Evolutionary conservation across 2,329 filamentous ascomycete genomes (phyloP).

Genomic region (Cadophora sp.): DNA sequence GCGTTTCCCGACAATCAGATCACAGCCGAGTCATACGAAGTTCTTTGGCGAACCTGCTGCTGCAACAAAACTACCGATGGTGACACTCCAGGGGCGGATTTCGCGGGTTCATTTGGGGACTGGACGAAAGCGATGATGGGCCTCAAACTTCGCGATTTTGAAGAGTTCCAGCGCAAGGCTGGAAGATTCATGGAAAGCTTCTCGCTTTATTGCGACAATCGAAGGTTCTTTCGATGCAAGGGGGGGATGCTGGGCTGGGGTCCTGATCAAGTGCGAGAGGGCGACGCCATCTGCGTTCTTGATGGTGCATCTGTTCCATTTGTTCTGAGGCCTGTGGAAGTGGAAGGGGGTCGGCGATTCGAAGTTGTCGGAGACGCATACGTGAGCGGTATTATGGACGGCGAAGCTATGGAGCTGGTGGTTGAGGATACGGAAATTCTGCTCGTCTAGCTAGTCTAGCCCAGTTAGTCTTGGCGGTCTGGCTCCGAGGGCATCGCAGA

Average conservation of each 20-base stretch:
- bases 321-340: neutral
- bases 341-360: neutral
- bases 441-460: neutral
- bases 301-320: neutral
- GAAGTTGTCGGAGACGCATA: neutral
- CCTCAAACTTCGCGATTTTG: neutral
- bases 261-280: neutral
- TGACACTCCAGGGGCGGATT: neutral
- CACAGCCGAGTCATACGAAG: neutral
- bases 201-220: neutral
- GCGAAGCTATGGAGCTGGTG: neutral
- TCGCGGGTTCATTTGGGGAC: neutral
- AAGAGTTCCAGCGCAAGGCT: neutral
- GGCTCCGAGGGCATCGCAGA: no score
- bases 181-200: neutral
- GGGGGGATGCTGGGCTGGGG: neutral
- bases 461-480: no score
- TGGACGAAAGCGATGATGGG: neutral
- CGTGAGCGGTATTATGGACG: neutral
- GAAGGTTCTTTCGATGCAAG: neutral
- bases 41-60: neutral
- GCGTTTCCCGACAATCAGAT: neutral
- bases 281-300: neutral
- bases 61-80: neutral
- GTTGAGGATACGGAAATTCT: neutral